A percentile compares a stretch with the other conserved stretches of the same genome.
phyloP scores from a whole-genome alignment of 2,329 filamentous ascomycete genomes.

The Akanthomyces dipterigenus region DNA sequence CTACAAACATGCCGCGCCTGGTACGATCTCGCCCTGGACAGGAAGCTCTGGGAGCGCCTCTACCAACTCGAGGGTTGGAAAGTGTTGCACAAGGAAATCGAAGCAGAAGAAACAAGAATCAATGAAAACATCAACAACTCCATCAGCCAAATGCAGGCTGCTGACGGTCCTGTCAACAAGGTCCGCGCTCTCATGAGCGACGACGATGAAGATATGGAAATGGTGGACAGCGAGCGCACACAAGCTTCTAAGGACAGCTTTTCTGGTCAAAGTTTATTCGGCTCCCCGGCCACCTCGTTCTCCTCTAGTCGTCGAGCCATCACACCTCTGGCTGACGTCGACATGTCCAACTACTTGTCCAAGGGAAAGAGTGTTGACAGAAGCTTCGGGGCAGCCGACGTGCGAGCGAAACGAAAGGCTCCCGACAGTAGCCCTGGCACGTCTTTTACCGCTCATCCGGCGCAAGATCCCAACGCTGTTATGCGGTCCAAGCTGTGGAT shows the following conservation, averaged over 20 bases:
- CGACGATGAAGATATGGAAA: constrained; percentile 46
- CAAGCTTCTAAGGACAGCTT: constrained; percentile 19
- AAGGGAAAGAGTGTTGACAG: constrained; percentile 27
- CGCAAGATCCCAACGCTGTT: constrained; percentile 26
- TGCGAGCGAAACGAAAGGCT: constrained; percentile 30
- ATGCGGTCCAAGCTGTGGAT: constrained; percentile 42
- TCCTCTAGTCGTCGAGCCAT: constrained; percentile 21
- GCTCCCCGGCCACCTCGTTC: constrained; percentile 26
- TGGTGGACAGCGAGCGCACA: constrained; percentile 33
- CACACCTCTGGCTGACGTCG: constrained; percentile 23
- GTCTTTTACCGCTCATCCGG: constrained; percentile 23
- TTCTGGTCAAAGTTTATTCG: constrained; percentile 27
- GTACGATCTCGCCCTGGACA: constrained; percentile 74
- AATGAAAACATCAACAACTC: constrained; percentile 37
- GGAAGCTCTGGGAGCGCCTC: constrained; percentile 76
- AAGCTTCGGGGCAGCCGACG: constrained; percentile 22
- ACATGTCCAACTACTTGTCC: constrained; percentile 21
- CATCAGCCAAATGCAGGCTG: constrained; percentile 35
- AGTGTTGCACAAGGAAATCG: constrained; percentile 59
- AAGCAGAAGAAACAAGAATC: constrained; percentile 55
- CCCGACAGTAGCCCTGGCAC: constrained; percentile 27
- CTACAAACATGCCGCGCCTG: constrained; percentile 75
- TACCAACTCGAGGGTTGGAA: constrained; percentile 86
- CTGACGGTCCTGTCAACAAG: constrained; percentile 48
- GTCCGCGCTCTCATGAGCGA: constrained; percentile 45